Conservation (phyloP, 2,329 filamentous ascomycete species). For the Fusarium phyllophilum region DNA sequence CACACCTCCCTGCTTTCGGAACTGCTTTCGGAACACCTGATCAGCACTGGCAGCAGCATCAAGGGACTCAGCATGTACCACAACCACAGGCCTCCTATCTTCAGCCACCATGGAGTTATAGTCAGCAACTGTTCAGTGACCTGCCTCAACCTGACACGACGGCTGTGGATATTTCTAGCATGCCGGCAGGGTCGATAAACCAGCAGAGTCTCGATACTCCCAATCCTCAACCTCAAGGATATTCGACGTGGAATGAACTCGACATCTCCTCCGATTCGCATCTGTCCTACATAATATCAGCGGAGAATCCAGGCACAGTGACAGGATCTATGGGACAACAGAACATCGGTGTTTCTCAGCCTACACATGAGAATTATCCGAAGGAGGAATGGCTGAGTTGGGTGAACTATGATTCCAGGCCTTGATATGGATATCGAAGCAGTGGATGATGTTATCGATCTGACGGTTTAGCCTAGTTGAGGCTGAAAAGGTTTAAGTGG, state of each 20-base stretch:
- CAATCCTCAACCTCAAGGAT: not conserved
- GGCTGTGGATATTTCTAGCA: accelerated
- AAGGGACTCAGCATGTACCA: too few species aligned
- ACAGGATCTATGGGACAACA: not conserved
- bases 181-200: not conserved
- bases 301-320: not conserved
- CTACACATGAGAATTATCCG: accelerated
- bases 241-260: not conserved
- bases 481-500: not conserved
- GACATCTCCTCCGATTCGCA: accelerated
- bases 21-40: too few species aligned
- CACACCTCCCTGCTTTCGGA: too few species aligned
- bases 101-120: too few species aligned
- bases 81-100: too few species aligned
- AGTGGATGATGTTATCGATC: not conserved
- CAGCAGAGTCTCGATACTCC: not conserved
- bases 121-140: too few species aligned
- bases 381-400: not conserved
- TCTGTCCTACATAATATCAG: accelerated
- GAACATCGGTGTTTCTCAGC: not conserved
- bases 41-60: too few species aligned
- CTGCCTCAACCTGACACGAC: not conserved
- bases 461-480: too few species aligned
- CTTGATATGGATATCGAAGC: not conserved
- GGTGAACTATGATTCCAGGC: too few species aligned